Percentiles rank a stretch among this genome's conserved stretches.
phyloP scores from a whole-genome alignment of 164 flowering plant species.

The Hamamelis virginiana region DNA sequence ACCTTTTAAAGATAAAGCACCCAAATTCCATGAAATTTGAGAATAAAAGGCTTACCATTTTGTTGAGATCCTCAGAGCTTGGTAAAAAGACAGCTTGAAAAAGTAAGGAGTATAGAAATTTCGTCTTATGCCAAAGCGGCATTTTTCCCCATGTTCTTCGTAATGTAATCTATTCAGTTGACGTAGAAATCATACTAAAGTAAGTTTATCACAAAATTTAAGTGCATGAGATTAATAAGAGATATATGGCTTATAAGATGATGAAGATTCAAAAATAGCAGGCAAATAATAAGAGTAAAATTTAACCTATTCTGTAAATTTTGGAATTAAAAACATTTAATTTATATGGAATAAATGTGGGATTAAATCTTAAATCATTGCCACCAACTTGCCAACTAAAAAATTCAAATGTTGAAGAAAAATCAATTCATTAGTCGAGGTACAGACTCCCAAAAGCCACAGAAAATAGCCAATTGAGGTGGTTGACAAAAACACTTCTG shows the following conservation, averaged over 20 bases:
- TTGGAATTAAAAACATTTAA: too few relatives aligned
- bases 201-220: not conserved
- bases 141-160: conserved; percentile 90
- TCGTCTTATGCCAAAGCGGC: conserved; percentile 89
- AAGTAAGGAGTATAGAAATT: conserved; percentile 55
- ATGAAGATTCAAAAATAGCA: too few relatives aligned
- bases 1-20: not conserved
- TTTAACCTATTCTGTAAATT: too few relatives aligned
- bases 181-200: conserved; percentile 7
- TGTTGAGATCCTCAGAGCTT: conserved; percentile 67
- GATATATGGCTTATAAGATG: too few relatives aligned
- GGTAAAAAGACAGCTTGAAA: conserved; percentile 85
- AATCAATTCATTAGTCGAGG: not conserved
- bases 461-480: not conserved
- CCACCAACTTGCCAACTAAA: not conserved
- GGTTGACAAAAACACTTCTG: not conserved
- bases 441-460: not conserved
- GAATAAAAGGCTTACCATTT: conserved; percentile 49
- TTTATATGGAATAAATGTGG: not conserved
- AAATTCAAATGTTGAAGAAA: too few relatives aligned
- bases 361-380: not conserved
- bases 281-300: too few relatives aligned
- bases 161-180: conserved; percentile 62
- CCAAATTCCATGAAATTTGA: not conserved
- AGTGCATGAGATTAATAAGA: not conserved